Conservation (phyloP, 345 rosid genomes). For the Stellera chamaejasme region DNA sequence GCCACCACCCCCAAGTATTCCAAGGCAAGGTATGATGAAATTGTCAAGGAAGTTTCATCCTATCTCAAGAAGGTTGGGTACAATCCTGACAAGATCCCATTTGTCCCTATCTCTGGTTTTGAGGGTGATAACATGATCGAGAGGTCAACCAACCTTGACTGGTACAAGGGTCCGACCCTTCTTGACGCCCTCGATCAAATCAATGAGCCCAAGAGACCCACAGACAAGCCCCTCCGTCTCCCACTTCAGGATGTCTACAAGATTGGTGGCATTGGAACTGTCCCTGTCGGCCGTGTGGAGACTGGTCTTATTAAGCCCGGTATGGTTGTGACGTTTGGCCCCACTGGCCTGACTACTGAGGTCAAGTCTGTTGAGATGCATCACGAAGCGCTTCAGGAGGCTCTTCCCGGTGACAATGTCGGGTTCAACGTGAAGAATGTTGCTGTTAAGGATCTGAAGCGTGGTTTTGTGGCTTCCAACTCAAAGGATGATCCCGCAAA, state of each 20-base stretch:
- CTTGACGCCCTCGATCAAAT: slow-evolving; percentile 31
- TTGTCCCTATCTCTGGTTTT: slow-evolving; percentile 32
- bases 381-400: slow-evolving; percentile 23
- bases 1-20: slow-evolving; percentile 39
- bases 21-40: slow-evolving; percentile 36
- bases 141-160: slow-evolving; percentile 37
- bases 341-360: slow-evolving; percentile 20
- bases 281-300: slow-evolving; percentile 47
- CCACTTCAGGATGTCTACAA: slow-evolving; percentile 58
- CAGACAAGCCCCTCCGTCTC: slow-evolving; percentile 43
- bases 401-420: slow-evolving; percentile 24
- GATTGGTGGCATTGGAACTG: slow-evolving; percentile 61
- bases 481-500: slow-evolving; percentile 26
- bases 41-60: slow-evolving; percentile 36
- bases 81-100: slow-evolving; percentile 35
- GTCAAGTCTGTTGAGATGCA: slow-evolving; percentile 26
- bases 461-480: slow-evolving; percentile 22
- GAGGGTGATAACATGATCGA: slow-evolving; percentile 43
- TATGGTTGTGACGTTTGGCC: slow-evolving; percentile 21
- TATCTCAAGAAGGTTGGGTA: slow-evolving; percentile 39
- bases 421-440: slow-evolving; percentile 27
- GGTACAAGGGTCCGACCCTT: slow-evolving; percentile 42
- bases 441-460: slow-evolving; percentile 24
- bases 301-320: slow-evolving; percentile 32
- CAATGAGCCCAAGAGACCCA: slow-evolving; percentile 33